Percentiles rank a stretch among this genome's conserved stretches.
phyloP scores from a whole-genome alignment of 2,329 filamentous ascomycete species.

The Talaromyces albobiverticillius region DNA sequence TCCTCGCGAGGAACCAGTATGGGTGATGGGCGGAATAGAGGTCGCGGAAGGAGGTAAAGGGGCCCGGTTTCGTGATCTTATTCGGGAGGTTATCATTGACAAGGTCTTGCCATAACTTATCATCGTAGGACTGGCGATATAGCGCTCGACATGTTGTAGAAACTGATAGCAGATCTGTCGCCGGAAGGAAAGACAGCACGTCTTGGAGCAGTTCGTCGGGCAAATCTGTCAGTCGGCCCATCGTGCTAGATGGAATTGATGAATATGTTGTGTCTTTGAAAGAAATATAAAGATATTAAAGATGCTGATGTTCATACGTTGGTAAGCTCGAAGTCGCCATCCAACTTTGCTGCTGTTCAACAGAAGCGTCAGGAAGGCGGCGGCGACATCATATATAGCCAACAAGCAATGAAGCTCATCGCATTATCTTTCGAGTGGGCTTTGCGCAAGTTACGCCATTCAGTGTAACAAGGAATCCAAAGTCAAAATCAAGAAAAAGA shows the following conservation, averaged over 20 bases:
- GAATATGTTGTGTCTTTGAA: background rate
- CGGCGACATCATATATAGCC: background rate
- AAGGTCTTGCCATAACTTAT: slow-evolving; percentile 68
- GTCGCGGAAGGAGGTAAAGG: slow-evolving; percentile 63
- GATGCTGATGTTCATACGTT: too few relatives aligned
- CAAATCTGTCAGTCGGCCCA: slow-evolving; percentile 42
- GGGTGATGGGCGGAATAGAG: slow-evolving; percentile 73
- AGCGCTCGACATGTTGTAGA: slow-evolving; percentile 63
- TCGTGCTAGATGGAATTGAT: background rate
- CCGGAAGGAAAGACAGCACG: slow-evolving; percentile 66
- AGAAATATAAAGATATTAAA: background rate
- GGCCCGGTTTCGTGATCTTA: slow-evolving; percentile 53
- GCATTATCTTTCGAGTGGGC: too few relatives aligned
- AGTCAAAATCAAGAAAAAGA: too few relatives aligned
- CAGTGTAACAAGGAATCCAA: too few relatives aligned
- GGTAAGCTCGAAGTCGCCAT: too few relatives aligned
- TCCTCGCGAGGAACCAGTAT: slow-evolving; percentile 77
- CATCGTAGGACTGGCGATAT: slow-evolving; percentile 58
- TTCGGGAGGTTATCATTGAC: slow-evolving; percentile 67
- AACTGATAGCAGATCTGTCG: slow-evolving; percentile 60
- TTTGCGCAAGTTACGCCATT: too few relatives aligned
- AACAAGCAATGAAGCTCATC: background rate
- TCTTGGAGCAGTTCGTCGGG: slow-evolving; percentile 72
- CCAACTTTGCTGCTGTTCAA: background rate
- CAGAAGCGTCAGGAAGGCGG: background rate